Evolutionary conservation across 345 rosid genomes (phyloP), one percentile per base, ranked within the genome.

Genomic region (Clausena lansium): DNA sequence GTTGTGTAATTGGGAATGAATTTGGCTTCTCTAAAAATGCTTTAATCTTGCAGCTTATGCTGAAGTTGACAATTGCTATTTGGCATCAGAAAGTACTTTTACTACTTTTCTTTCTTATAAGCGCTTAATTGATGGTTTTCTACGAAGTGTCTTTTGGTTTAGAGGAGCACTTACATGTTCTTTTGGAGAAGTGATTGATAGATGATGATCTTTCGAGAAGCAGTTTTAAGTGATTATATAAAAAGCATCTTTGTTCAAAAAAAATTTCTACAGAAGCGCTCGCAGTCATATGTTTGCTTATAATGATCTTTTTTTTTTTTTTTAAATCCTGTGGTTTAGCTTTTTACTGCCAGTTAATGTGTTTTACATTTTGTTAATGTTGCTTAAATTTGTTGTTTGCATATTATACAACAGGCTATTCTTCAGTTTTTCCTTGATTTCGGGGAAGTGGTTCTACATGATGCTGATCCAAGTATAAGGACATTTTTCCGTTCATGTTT

Each of bases 351-450:
- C 30, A 20, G 24, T 60, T 24, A 67, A 28, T 7, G 70, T 5
- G 30, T 6, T 25, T 72, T 52, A 38, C n/a, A 19, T 5, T 64
- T 30, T 39, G 54, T 13, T 20, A 7, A 8, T 60, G 24, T 64
- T 63, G 20, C 59, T 39, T 73, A 9, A 36, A 35, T 36, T 7
- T 30, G 27, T 66, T 10, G 30, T 74, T 67, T 61, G 22, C 57
- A 1, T 58, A 22, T 77, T 67, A 19, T 54, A 28, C 9, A 67
- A 58, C 84, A 95, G 99, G 94, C 84, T 11, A 91, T 96, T 85
- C 92, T 95, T 82, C 98, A 89, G 74, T 90, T 92, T 87, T 94
- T 83, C 81, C 93, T 96, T 62, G 97, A 92, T 83, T 92, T 89
- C 38, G 98, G 99, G 25, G 99, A 96, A 63, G 70, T 87, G 69